Conservation (phyloP, 2,329 filamentous ascomycete genomes). For the Pseudodiploospora longispora region DNA sequence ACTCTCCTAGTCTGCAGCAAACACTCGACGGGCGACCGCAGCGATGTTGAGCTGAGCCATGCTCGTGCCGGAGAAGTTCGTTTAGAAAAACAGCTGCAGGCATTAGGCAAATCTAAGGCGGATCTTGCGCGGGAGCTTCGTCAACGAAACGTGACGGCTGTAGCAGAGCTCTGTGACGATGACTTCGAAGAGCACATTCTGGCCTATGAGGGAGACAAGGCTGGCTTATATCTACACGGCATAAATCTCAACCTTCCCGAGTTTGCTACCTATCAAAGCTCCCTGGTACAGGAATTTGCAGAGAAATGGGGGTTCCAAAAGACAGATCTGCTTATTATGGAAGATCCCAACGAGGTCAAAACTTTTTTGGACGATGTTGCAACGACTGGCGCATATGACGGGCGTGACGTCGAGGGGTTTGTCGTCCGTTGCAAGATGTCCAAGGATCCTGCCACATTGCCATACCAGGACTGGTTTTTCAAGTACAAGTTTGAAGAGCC, state of each 20-base stretch:
- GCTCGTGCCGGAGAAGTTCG: constrained; percentile 75
- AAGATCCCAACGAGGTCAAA: constrained; percentile 67
- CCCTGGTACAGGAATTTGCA: constrained; percentile 81
- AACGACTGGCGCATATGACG: constrained; percentile 81
- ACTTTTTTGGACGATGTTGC: constrained; percentile 75
- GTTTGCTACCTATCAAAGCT: constrained; percentile 79
- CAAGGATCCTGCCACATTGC: constrained; percentile 36
- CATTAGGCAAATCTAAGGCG: constrained; percentile 67
- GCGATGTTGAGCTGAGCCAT: constrained; percentile 68
- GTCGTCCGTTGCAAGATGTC: constrained; percentile 81
- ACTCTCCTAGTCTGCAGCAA: constrained; percentile 97
- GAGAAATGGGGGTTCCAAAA: constrained; percentile 91
- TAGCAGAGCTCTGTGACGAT: constrained; percentile 94
- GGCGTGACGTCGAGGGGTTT: constrained; percentile 92
- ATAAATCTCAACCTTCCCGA: constrained; percentile 92
- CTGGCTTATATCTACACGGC: constrained; percentile 90
- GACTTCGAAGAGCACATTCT: constrained; percentile 95
- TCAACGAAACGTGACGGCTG: constrained; percentile 80
- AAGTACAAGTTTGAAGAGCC: constrained; percentile 99
- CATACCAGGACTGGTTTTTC: constrained; percentile 96
- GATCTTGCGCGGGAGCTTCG: constrained; percentile 72
- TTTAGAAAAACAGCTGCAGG: constrained; percentile 70
- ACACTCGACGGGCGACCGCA: constrained; percentile 82
- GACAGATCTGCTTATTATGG: constrained; percentile 69
- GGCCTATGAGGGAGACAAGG: constrained; percentile 71